Conservation (phyloP, 139 green algal species). For the Chlamydomonas applanata region DNA sequence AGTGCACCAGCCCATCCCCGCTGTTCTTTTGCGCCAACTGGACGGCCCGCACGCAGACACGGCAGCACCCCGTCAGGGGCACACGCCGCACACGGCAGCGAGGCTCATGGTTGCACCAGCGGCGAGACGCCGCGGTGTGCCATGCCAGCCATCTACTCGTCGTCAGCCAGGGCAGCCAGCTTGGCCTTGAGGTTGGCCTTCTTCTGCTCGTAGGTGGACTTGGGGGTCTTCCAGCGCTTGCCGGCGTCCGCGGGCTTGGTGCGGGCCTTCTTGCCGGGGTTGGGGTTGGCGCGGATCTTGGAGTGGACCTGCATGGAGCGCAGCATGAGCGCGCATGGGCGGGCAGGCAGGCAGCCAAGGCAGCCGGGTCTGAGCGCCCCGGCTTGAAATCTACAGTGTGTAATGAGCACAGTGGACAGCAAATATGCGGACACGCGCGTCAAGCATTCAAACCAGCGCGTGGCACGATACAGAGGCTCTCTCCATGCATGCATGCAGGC, state of each 20-base stretch:
- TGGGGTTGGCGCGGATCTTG: constrained; percentile 87
- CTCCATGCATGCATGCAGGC: too few species aligned
- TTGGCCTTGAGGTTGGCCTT: constrained; percentile 94
- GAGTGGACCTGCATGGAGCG: constrained; percentile 76
- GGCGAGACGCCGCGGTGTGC: too few species aligned
- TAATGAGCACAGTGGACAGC: too few species aligned
- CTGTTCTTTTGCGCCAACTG: too few species aligned
- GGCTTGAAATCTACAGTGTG: background rate
- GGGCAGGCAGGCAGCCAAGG: background rate
- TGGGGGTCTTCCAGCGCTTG: constrained; percentile 76
- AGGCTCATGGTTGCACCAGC: too few species aligned
- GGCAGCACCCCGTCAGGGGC: too few species aligned
- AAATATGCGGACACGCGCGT: too few species aligned
- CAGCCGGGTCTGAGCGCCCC: background rate
- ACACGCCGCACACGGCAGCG: too few species aligned
- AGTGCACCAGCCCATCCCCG: too few species aligned
- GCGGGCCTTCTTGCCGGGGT: constrained; percentile 67
- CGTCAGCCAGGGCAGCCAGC: constrained; percentile 60
- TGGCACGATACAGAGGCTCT: too few species aligned
- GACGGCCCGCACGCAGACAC: too few species aligned
- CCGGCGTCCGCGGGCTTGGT: constrained; percentile 62
- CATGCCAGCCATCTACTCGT: constrained; percentile 37
- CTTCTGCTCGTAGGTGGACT: constrained; percentile 95
- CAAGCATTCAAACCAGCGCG: too few species aligned
- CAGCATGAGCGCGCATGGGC: background rate